Conservation (phyloP, 306 rosid species). For the Senna siamea region DNA sequence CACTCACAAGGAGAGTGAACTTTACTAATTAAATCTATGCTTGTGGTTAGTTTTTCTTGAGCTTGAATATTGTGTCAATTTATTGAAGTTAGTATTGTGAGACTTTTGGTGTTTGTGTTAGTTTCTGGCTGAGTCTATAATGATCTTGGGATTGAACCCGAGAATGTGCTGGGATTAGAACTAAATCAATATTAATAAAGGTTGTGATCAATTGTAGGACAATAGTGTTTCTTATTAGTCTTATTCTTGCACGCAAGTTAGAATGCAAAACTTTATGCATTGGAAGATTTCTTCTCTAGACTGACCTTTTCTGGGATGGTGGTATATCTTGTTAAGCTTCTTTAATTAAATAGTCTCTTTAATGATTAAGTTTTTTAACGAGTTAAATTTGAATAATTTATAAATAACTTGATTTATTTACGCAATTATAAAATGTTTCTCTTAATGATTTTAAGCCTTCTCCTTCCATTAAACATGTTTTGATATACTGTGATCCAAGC, state of each 20-base stretch:
- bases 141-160: neutral
- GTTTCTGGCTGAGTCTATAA: slow-evolving; percentile 15
- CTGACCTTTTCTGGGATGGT: neutral
- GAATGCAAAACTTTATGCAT: slow-evolving; percentile 4
- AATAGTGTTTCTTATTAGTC: neutral
- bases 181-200: neutral
- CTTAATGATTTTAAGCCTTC: too few species aligned
- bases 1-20: slow-evolving; percentile 69
- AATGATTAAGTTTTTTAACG: too few species aligned
- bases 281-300: neutral
- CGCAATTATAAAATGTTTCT: too few species aligned
- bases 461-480: too few species aligned
- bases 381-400: too few species aligned
- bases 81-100: slow-evolving; percentile 23
- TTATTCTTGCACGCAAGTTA: neutral
- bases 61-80: slow-evolving; percentile 15
- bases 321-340: neutral
- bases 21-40: slow-evolving; percentile 35
- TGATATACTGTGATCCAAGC: too few species aligned
- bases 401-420: too few species aligned
- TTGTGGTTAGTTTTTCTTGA: slow-evolving; percentile 18
- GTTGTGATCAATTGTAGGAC: neutral
- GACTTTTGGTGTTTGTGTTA: slow-evolving; percentile 18
- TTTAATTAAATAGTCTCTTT: too few species aligned
- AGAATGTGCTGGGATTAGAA: neutral